These are phyloP conservation scores for Guillardia theta DNA, from an alignment of 78 protist species.

Conservation along the genomic window DNA sequence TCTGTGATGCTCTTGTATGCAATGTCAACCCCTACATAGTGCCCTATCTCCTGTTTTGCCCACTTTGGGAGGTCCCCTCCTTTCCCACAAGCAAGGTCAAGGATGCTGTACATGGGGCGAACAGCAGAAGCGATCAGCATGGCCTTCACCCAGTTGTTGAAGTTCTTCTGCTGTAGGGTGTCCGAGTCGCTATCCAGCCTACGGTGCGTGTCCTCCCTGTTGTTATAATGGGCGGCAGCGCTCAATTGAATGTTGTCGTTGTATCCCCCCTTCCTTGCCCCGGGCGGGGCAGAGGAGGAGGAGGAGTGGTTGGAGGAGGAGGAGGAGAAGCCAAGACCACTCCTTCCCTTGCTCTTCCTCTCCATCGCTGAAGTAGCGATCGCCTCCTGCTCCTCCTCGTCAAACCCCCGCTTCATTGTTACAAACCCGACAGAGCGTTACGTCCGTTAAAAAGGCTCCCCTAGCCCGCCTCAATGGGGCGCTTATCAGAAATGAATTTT, in stretches of 20 bases:
- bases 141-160: conserved; percentile 22
- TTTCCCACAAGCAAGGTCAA: neutral
- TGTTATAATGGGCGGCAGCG: neutral
- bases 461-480: too few relatives aligned
- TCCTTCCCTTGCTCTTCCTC: neutral
- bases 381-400: neutral
- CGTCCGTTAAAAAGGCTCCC: too few relatives aligned
- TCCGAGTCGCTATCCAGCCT: neutral
- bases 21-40: conserved; percentile 10
- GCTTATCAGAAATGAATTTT: too few relatives aligned
- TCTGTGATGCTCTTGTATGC: neutral
- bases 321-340: neutral
- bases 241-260: neutral
- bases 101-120: neutral
- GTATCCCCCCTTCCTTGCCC: too few relatives aligned
- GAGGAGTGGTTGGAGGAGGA: too few relatives aligned
- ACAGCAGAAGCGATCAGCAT: neutral
- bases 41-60: neutral
- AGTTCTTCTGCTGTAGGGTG: conserved; percentile 2
- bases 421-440: too few relatives aligned
- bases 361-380: neutral
- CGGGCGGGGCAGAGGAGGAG: too few relatives aligned
- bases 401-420: neutral
- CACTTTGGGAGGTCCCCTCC: conserved; percentile 3
- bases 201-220: neutral